These are phyloP conservation scores for Lentinula detonsa DNA, from an alignment of 768 basidiomycete species.

Conservation along the genomic window DNA sequence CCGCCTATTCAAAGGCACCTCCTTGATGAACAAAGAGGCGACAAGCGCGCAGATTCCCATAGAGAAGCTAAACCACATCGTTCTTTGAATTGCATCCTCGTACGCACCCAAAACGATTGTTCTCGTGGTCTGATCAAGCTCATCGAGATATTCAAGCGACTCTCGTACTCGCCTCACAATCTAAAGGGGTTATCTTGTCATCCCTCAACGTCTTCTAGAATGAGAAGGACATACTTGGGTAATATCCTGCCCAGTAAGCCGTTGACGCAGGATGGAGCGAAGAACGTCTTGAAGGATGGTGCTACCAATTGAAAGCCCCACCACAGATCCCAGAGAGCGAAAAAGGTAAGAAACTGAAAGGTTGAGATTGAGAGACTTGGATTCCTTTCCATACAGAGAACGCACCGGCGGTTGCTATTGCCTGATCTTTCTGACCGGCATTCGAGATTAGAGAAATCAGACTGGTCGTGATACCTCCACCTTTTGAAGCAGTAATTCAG, in stretches of 20 bases:
- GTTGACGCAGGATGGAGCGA: conserved; percentile 32
- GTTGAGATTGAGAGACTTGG: neutral
- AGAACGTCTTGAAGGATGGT: conserved; percentile 50
- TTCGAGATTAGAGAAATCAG: conserved; percentile 59
- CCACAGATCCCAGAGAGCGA: conserved; percentile 54
- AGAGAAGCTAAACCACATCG: conserved; percentile 40
- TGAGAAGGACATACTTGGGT: conserved; percentile 40
- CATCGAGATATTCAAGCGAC: conserved; percentile 40
- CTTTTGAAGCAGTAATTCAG: conserved; percentile 18
- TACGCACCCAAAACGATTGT: conserved; percentile 35
- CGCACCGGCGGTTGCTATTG: conserved; percentile 58
- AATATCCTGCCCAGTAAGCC: conserved; percentile 31
- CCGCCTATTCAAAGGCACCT: conserved; percentile 26
- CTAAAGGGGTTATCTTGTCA: conserved; percentile 18
- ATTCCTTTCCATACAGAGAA: neutral
- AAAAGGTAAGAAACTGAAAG: conserved; percentile 56
- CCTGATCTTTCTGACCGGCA: conserved; percentile 55
- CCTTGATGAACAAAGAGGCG: conserved; percentile 46
- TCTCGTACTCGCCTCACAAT: conserved; percentile 44
- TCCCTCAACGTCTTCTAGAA: neutral
- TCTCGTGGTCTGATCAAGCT: conserved; percentile 32
- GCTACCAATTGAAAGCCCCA: conserved; percentile 51
- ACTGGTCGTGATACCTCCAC: conserved; percentile 47
- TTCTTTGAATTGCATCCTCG: conserved; percentile 37
- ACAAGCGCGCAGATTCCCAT: conserved; percentile 36